Conservation (phyloP, 345 rosid genomes). For the Euphorbia lathyris region DNA sequence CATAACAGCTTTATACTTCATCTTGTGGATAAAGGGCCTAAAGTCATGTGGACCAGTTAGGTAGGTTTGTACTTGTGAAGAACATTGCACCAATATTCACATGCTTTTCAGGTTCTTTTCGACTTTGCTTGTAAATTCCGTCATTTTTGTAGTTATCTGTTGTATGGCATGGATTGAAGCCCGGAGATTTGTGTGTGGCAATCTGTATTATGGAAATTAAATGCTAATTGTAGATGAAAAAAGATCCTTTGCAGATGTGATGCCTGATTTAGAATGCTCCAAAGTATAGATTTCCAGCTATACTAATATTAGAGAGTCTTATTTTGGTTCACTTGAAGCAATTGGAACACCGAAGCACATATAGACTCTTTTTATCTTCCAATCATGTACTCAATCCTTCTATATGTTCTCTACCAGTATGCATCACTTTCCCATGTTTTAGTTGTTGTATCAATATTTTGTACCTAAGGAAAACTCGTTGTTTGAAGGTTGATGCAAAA, state of each 20-base stretch:
- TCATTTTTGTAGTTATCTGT: neutral
- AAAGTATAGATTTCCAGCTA: neutral
- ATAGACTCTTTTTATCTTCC: neutral
- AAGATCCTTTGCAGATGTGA: neutral
- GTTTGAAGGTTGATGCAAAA: neutral
- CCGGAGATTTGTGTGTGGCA: neutral
- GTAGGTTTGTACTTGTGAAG: conserved; percentile 39
- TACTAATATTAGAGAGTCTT: neutral
- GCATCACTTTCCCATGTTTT: neutral
- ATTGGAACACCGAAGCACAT: neutral
- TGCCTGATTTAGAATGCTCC: neutral
- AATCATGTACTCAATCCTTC: neutral
- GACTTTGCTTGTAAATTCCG: neutral
- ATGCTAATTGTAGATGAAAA: neutral
- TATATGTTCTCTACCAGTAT: neutral
- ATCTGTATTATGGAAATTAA: neutral
- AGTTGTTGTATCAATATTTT: neutral
- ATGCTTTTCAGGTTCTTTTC: neutral
- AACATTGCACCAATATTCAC: neutral
- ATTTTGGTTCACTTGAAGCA: neutral
- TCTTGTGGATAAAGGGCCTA: conserved; percentile 93
- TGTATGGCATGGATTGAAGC: neutral
- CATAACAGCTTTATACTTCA: conserved; percentile 86
- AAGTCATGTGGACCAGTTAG: conserved; percentile 92
- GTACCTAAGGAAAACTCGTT: neutral